Evolutionary conservation across 108 stramenopile species (phyloP), one percentile per base, ranked within the genome.

Genomic region (Pseudonitzschia pungens): DNA sequence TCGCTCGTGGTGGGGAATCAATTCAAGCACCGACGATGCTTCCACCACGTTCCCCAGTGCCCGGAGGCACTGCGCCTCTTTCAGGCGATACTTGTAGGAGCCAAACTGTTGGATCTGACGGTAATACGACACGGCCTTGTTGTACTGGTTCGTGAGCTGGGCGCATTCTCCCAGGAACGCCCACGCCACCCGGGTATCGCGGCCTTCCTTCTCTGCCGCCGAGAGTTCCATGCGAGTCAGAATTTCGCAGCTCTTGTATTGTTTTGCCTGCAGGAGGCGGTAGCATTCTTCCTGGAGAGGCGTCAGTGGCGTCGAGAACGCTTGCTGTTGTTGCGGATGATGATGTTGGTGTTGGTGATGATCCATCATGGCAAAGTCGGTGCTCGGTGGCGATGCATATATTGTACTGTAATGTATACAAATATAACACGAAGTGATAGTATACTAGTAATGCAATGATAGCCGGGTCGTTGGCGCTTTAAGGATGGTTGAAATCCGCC

Each of bases 211-310:
- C 48, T 75, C 69, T 16, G 81, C 59, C 16, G 51, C 76, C 28
- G 88, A 83, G 10, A 87, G 79, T 44, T 91, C 90, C 57, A 91
- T 75, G 29, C 77, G 70, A 1, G 88, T 87, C 21, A 91, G 31
- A n/a, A 86, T 75, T 81, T 94, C 92, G 69, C 87, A 87, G 56
- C 84, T 86, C 56, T 77, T 71, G 75, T 83, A 89, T 72, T 91
- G 90, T 56, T 87, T 81, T 32, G 80, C 68, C 28, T 78, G 56
- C 29, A 89, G 73, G 20, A 93, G 85, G 24, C 60, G 40, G 2
- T 73, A 57, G 44, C 83, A 84, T 81, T 88, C 85, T 36, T 58
- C 50, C 71, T 89, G 85, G 21, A 92, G 79, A 0, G 88, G 63
- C 36, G 80, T 77, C 59, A 65, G 56, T 21, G 68, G 53, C 16